Percentiles rank a stretch among this genome's conserved stretches.
Evolutionary conservation across 2,329 filamentous ascomycete genomes (phyloP).

Genomic region (Parascedosporium putredinis): DNA sequence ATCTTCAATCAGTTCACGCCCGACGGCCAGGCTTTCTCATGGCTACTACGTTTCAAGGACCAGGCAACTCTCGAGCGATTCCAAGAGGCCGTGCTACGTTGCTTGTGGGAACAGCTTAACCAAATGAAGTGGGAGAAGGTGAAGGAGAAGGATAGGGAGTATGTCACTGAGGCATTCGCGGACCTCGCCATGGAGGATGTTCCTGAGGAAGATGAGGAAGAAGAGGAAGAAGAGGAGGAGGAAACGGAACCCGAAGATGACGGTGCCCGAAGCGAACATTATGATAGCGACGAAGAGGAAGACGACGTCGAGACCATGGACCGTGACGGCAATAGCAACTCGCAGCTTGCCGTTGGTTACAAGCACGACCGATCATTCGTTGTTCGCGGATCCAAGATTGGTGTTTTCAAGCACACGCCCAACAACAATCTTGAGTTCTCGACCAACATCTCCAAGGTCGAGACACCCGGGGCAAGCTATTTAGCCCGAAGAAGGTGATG

Average conservation of each 20-base stretch:
- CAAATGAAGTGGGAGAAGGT: slow-evolving; percentile 88
- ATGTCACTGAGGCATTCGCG: slow-evolving; percentile 90
- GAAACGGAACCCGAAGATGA: slow-evolving; percentile 55
- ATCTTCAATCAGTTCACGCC: slow-evolving; percentile 95
- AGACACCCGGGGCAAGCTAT: slow-evolving; percentile 77
- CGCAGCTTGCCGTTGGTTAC: slow-evolving; percentile 88
- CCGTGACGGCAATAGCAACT: slow-evolving; percentile 77
- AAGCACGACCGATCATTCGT: slow-evolving; percentile 97
- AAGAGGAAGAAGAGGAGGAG: slow-evolving; percentile 26
- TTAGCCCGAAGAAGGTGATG: slow-evolving; percentile 96
- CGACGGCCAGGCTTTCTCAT: slow-evolving; percentile 86
- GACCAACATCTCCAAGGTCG: slow-evolving; percentile 93
- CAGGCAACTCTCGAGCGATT: slow-evolving; percentile 72
- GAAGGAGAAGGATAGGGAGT: slow-evolving; percentile 86
- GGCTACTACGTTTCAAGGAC: slow-evolving; percentile 87
- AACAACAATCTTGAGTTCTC: slow-evolving; percentile 93
- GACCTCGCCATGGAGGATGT: slow-evolving; percentile 86
- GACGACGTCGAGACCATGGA: slow-evolving; percentile 60
- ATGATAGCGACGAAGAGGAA: slow-evolving; percentile 63
- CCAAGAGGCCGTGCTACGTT: slow-evolving; percentile 89
- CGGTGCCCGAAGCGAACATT: slow-evolving; percentile 58
- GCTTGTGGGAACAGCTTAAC: slow-evolving; percentile 93
- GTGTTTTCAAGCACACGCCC: slow-evolving; percentile 92
- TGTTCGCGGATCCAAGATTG: slow-evolving; percentile 93
- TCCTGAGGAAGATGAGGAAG: slow-evolving; percentile 31